Evolutionary conservation across 169 alveolate species (phyloP).

Genomic region (Neospora caninum): DNA sequence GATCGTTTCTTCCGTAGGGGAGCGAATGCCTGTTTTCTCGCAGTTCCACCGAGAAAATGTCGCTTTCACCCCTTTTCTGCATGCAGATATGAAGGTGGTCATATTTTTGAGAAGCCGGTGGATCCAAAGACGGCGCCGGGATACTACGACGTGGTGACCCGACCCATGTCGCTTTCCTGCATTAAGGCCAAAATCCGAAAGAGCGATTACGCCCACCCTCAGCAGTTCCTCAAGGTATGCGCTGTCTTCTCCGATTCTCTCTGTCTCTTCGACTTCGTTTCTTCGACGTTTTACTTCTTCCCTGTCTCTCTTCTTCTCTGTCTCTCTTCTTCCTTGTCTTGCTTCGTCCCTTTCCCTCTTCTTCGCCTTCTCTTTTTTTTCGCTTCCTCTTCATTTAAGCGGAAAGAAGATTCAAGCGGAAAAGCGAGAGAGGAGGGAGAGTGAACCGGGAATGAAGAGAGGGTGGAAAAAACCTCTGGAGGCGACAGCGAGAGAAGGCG

Average conservation of each 20-base stretch:
- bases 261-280: too few species aligned
- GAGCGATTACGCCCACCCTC: slow-evolving; percentile 80
- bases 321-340: background rate
- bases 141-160: slow-evolving; percentile 86
- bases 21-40: too few species aligned
- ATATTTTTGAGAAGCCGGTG: slow-evolving; percentile 89
- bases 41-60: too few species aligned
- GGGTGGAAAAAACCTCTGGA: too few species aligned
- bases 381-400: too few species aligned
- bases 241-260: too few species aligned
- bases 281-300: too few species aligned
- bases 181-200: slow-evolving; percentile 82
- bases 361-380: background rate
- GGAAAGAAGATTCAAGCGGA: too few species aligned
- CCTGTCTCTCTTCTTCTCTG: background rate
- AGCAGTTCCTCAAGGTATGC: slow-evolving; percentile 75
- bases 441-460: too few species aligned
- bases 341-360: background rate
- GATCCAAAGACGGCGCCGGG: slow-evolving; percentile 91
- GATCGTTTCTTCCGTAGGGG: too few species aligned
- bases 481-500: too few species aligned
- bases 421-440: too few species aligned
- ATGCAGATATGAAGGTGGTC: slow-evolving; percentile 81
- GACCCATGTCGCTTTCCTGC: slow-evolving; percentile 89
- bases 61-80: background rate